phyloP scores from a whole-genome alignment of 441 rosid genomes.

The Viola pubescens region DNA sequence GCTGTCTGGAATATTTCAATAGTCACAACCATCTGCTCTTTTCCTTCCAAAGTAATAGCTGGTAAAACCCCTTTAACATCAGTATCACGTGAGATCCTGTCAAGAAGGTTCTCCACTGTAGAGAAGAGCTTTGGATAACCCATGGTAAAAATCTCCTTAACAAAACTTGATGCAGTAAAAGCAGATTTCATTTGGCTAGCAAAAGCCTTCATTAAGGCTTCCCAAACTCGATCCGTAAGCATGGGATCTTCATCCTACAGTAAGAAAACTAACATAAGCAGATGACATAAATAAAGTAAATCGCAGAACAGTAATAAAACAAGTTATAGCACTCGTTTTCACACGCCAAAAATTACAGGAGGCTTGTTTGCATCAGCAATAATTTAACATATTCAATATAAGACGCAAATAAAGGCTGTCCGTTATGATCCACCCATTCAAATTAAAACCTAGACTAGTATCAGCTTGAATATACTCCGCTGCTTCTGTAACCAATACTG shows the following conservation, averaged over 20 bases:
- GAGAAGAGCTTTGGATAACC: conserved; percentile 93
- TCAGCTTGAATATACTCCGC: too few relatives aligned
- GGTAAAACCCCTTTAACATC: conserved; percentile 90
- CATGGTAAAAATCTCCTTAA: conserved; percentile 79
- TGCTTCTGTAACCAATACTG: too few relatives aligned
- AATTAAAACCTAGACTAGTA: too few relatives aligned
- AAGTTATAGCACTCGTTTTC: too few relatives aligned
- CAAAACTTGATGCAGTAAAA: conserved; percentile 94
- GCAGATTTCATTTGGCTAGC: conserved; percentile 90
- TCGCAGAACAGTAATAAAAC: background rate
- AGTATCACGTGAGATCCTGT: conserved; percentile 68
- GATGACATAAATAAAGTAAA: conserved; percentile 4
- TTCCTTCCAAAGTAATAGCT: conserved; percentile 66
- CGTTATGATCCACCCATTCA: too few relatives aligned
- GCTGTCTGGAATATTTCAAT: conserved; percentile 86
- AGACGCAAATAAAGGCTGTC: too few relatives aligned
- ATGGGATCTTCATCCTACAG: conserved; percentile 72
- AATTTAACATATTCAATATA: too few relatives aligned
- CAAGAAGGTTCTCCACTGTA: conserved; percentile 80
- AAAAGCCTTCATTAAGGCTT: conserved; percentile 85
- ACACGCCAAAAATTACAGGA: too few relatives aligned
- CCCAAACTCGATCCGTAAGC: conserved; percentile 93
- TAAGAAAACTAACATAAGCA: conserved; percentile 13
- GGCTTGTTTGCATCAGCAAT: too few relatives aligned
- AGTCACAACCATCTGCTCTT: conserved; percentile 69